Evolutionary conservation across 768 basidiomycete genomes (phyloP), one percentile per base, ranked within the genome.

Genomic region (Tulasnella sp.): DNA sequence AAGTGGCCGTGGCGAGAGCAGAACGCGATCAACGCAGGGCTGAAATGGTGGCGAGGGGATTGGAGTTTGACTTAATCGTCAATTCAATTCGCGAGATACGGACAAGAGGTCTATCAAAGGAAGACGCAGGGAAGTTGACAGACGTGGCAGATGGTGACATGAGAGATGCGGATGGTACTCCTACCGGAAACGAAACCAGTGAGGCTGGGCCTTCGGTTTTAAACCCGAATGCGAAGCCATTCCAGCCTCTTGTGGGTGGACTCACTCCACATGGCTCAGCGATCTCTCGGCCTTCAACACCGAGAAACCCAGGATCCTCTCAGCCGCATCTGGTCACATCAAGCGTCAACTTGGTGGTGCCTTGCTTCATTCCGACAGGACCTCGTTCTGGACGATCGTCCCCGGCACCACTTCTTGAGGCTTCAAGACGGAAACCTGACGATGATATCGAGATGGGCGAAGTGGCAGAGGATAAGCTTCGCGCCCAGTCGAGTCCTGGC

Each of bases 391-490:
- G 58, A 7, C 58, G 65, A n/a, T 58, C 61, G 9, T 65, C 65
- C 15, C 63, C 60, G 24, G 63, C 53, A 23, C 41, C 64, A 19
- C 51, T 62, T 41, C 56, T 61, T 60, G 42, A 64, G 56, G 34
- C 58, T 42, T 21, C 50, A 56, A 27, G 49, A 62, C 24, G 41
- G 50, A 15, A 59, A 62, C 41, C 69, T 26, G 58, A 76, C 27
- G 79, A 86, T 64, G 88, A 91, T 63, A 89, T 91, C 63, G 88
- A 91, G 70, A 91, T 91, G 88, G 88, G 88, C n/a, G 88, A 91
- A 68, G 79, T 91, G 2, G 83, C 86, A 62, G 88, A 91, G 51
- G 59, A 61, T 17, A 34, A 27, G 7, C 58, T 42, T 62, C 78
- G 80, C 55, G 80, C 80, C 2, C 34, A 38, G 34, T 38, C 34